phyloP scores from a whole-genome alignment of 2,329 filamentous ascomycete species.

The Fusarium xylarioides region DNA sequence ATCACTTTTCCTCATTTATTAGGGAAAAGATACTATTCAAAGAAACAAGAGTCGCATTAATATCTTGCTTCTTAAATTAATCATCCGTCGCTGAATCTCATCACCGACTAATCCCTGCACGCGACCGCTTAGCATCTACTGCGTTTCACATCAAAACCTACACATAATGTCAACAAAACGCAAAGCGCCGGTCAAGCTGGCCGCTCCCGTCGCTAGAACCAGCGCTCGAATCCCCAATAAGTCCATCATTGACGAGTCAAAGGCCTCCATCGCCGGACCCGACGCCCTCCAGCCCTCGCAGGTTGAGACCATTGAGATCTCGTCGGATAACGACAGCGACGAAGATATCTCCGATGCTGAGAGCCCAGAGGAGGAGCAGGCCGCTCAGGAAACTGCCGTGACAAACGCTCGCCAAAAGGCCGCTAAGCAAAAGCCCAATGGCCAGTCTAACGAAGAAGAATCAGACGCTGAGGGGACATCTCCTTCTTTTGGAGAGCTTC shows the following conservation, averaged over 20 bases:
- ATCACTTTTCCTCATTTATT: slow-evolving; percentile 9
- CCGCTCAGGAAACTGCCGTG: slow-evolving; percentile 18
- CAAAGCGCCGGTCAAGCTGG: slow-evolving; percentile 67
- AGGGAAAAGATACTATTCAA: neutral
- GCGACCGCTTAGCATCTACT: slow-evolving; percentile 8
- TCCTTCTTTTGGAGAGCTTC: slow-evolving; percentile 87
- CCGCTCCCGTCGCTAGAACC: slow-evolving; percentile 62
- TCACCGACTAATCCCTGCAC: slow-evolving; percentile 24
- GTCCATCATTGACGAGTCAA: slow-evolving; percentile 66
- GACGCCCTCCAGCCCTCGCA: slow-evolving; percentile 51
- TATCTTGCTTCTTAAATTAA: neutral
- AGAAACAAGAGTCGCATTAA: neutral
- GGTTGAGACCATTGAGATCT: slow-evolving; percentile 64
- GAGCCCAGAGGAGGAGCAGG: slow-evolving; percentile 44
- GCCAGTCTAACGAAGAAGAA: slow-evolving; percentile 41
- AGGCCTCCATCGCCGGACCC: slow-evolving; percentile 60
- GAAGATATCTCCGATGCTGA: slow-evolving; percentile 58
- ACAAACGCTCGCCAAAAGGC: slow-evolving; percentile 28
- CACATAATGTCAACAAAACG: slow-evolving; percentile 67
- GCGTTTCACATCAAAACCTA: slow-evolving; percentile 1
- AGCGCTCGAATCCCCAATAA: slow-evolving; percentile 62
- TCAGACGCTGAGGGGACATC: slow-evolving; percentile 60
- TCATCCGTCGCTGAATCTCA: neutral
- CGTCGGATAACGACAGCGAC: slow-evolving; percentile 62
- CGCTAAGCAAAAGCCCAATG: slow-evolving; percentile 39